Percentiles rank a stretch among this genome's conserved stretches.
Conservation (phyloP, 2,329 filamentous ascomycete species). For the Macrophomina pseudophaseolina region DNA sequence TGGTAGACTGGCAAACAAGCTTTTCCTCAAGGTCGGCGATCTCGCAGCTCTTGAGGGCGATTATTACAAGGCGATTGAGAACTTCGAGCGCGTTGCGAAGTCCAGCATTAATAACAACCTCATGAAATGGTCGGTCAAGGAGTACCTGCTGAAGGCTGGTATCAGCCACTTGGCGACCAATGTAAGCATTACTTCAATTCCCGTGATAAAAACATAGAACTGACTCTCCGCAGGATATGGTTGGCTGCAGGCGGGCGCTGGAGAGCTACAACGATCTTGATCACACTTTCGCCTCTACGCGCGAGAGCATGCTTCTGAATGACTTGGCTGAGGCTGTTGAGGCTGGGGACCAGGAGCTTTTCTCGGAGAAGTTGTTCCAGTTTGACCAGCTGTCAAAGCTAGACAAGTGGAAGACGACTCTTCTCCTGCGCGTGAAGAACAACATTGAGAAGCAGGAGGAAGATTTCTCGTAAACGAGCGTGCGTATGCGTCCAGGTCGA, state of each 20-base stretch:
- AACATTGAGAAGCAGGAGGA: conserved; percentile 74
- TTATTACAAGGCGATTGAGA: conserved; percentile 71
- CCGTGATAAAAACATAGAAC: background rate
- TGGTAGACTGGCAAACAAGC: conserved; percentile 82
- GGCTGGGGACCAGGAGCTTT: conserved; percentile 78
- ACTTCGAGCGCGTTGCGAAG: conserved; percentile 81
- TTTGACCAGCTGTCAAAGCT: conserved; percentile 92
- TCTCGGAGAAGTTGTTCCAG: conserved; percentile 81
- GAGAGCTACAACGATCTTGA: conserved; percentile 74
- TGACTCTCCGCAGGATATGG: conserved; percentile 63
- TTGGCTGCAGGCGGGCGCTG: conserved; percentile 78
- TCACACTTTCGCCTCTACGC: conserved; percentile 70
- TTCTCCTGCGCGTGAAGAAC: conserved; percentile 82
- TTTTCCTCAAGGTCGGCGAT: conserved; percentile 91
- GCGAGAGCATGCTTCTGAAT: conserved; percentile 80
- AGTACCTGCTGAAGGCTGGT: conserved; percentile 92
- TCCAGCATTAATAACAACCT: conserved; percentile 85
- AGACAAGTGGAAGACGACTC: conserved; percentile 95
- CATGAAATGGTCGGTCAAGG: conserved; percentile 93
- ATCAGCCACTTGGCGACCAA: conserved; percentile 82
- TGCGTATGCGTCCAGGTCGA: background rate
- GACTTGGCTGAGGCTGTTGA: conserved; percentile 80
- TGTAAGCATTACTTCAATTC: conserved; percentile 35
- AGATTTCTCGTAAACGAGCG: conserved; percentile 64
- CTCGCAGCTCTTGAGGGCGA: conserved; percentile 80